These are phyloP conservation scores for Triticum turgidum DNA, from an alignment of 176 grass and related monocot genomes.

Conservation along the genomic window DNA sequence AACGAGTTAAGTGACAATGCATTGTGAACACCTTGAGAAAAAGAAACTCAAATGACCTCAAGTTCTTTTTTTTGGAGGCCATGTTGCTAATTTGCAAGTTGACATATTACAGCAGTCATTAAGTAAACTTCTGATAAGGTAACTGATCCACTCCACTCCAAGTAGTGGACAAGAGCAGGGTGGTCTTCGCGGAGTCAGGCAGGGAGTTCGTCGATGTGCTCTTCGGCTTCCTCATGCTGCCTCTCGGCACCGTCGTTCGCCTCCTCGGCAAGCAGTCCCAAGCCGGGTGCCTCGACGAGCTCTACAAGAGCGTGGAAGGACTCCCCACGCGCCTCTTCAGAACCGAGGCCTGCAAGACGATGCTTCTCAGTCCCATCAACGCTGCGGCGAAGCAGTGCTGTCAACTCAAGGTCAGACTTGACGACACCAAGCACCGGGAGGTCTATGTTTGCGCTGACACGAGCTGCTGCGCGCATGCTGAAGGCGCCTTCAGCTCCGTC, in stretches of 20 bases:
- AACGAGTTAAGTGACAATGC: no score
- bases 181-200: conserved; percentile 45
- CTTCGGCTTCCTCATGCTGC: conserved; percentile 60
- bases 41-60: no score
- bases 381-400: background rate
- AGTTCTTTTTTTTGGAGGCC: no score
- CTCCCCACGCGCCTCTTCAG: background rate
- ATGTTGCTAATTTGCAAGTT: no score
- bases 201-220: conserved; percentile 57
- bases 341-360: conserved; percentile 38
- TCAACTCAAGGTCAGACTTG: background rate
- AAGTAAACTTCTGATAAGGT: no score
- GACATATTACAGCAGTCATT: no score
- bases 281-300: conserved; percentile 21
- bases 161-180: background rate
- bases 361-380: conserved; percentile 27
- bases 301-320: conserved; percentile 37
- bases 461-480: no score
- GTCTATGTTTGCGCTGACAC: no score
- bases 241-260: conserved; percentile 37
- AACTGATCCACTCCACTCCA: no score
- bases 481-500: no score
- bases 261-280: conserved; percentile 35
- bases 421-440: background rate
- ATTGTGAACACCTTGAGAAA: no score